These are phyloP conservation scores for Fusarium sp. DNA, from an alignment of 2,329 filamentous ascomycete species.

Conservation along the genomic window DNA sequence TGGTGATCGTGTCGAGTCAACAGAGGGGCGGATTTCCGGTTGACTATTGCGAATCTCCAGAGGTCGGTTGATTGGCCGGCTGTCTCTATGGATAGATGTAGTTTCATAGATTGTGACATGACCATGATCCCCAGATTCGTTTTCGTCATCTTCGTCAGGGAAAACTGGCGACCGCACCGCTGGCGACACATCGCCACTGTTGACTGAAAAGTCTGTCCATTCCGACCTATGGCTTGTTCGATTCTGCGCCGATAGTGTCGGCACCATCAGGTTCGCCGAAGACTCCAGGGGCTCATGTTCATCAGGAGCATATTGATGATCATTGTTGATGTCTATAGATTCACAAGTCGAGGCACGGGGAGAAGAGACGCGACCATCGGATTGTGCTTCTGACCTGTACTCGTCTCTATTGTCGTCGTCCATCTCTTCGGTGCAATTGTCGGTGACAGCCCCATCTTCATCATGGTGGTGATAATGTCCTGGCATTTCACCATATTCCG, in stretches of 20 bases:
- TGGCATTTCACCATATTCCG: slow-evolving; percentile 43
- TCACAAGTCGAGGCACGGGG: slow-evolving; percentile 53
- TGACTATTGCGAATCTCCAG: slow-evolving; percentile 36
- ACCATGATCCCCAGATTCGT: slow-evolving; percentile 44
- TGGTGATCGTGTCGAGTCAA: slow-evolving; percentile 43
- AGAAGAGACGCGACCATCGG: slow-evolving; percentile 46
- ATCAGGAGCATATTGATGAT: slow-evolving; percentile 41
- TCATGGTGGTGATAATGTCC: slow-evolving; percentile 40
- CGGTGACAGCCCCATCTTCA: slow-evolving; percentile 48
- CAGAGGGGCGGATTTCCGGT: slow-evolving; percentile 37
- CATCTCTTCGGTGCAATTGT: slow-evolving; percentile 50
- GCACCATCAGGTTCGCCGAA: slow-evolving; percentile 58
- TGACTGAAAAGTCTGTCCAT: slow-evolving; percentile 70
- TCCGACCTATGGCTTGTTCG: slow-evolving; percentile 64
- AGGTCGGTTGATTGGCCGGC: slow-evolving; percentile 30
- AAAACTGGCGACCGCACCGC: slow-evolving; percentile 44
- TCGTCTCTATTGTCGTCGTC: slow-evolving; percentile 46
- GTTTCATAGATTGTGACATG: slow-evolving; percentile 49
- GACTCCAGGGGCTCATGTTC: slow-evolving; percentile 49
- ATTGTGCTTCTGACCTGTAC: slow-evolving; percentile 43
- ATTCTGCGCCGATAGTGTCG: slow-evolving; percentile 55
- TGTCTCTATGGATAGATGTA: slow-evolving; percentile 43
- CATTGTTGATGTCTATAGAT: slow-evolving; percentile 50
- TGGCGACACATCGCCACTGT: slow-evolving; percentile 57
- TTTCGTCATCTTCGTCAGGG: slow-evolving; percentile 39